Conservation (phyloP, 2,329 filamentous ascomycete genomes). For the Bimuria novae-zelandiae region DNA sequence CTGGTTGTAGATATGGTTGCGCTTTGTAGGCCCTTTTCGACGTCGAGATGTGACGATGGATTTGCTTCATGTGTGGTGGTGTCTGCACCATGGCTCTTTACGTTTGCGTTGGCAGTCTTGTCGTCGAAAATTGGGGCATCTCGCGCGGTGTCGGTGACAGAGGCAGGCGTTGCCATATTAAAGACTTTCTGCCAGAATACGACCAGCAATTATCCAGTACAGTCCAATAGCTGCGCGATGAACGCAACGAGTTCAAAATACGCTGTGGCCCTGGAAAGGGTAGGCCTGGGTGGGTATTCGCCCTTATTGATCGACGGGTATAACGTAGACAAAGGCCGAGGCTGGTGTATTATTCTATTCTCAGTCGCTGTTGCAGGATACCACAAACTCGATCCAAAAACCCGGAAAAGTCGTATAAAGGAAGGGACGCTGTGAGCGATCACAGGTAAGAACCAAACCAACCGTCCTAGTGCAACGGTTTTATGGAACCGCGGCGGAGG, state of each 20-base stretch:
- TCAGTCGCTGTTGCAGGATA: too few relatives aligned
- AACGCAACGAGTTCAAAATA: background rate
- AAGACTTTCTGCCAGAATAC: background rate
- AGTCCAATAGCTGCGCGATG: background rate
- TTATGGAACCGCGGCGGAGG: conserved; percentile 1
- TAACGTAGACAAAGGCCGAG: too few relatives aligned
- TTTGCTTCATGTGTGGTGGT: conserved; percentile 18
- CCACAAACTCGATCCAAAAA: background rate
- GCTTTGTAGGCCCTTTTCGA: conserved; percentile 35
- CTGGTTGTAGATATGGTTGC: conserved; percentile 29
- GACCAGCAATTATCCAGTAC: background rate
- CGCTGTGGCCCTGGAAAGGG: background rate
- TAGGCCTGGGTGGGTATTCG: too few relatives aligned
- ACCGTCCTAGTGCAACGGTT: background rate
- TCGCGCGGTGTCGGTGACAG: conserved; percentile 20
- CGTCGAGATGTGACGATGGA: conserved; percentile 18
- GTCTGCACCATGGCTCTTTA: conserved; percentile 35
- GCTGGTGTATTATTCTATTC: too few relatives aligned
- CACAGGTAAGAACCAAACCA: background rate
- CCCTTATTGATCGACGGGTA: too few relatives aligned
- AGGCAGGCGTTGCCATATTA: conserved; percentile 30
- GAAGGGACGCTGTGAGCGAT: background rate
- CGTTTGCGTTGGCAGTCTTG: conserved; percentile 28
- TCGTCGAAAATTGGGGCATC: conserved; percentile 26
- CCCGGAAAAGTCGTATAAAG: background rate